phyloP scores from a whole-genome alignment of 768 basidiomycete genomes.

The Inosperma sp. region DNA sequence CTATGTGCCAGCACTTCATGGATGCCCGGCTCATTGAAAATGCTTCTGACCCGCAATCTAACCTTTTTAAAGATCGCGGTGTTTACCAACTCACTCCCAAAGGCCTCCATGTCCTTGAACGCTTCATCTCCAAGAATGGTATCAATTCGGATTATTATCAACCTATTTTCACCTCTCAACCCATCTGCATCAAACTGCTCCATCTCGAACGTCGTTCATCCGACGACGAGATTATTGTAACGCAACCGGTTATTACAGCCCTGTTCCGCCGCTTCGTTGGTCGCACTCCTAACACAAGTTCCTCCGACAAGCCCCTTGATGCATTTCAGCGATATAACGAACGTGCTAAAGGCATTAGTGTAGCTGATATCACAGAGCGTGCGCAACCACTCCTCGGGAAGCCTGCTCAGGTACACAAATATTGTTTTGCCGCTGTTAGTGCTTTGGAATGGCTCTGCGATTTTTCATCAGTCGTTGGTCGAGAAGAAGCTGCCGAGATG shows the following conservation, averaged over 20 bases:
- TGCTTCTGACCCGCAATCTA: slow-evolving; percentile 82
- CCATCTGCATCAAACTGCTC: slow-evolving; percentile 95
- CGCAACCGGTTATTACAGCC: slow-evolving; percentile 88
- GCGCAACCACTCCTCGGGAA: slow-evolving; percentile 51
- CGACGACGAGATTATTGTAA: slow-evolving; percentile 98
- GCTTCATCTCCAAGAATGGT: slow-evolving; percentile 99
- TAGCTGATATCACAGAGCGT: slow-evolving; percentile 70
- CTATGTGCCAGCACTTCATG: slow-evolving; percentile 99
- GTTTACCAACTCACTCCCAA: slow-evolving; percentile 95
- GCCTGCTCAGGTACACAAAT: slow-evolving; percentile 47
- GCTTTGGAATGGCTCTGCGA: slow-evolving; percentile 98
- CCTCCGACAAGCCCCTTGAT: slow-evolving; percentile 48
- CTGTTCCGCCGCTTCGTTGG: slow-evolving; percentile 96
- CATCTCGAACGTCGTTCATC: slow-evolving; percentile 89
- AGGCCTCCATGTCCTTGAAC: slow-evolving; percentile 95
- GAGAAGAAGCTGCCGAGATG: slow-evolving; percentile 97
- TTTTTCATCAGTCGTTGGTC: slow-evolving; percentile 91
- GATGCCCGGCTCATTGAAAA: slow-evolving; percentile 97
- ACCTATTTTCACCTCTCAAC: slow-evolving; percentile 83
- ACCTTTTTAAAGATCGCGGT: slow-evolving; percentile 96
- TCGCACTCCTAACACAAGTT: slow-evolving; percentile 73
- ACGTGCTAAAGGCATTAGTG: slow-evolving; percentile 65
- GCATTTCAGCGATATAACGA: slow-evolving; percentile 73
- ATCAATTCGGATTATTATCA: slow-evolving; percentile 93
- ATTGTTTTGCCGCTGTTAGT: slow-evolving; percentile 81